phyloP scores from a whole-genome alignment of 768 basidiomycete species.

The Butyriboletus loyo region DNA sequence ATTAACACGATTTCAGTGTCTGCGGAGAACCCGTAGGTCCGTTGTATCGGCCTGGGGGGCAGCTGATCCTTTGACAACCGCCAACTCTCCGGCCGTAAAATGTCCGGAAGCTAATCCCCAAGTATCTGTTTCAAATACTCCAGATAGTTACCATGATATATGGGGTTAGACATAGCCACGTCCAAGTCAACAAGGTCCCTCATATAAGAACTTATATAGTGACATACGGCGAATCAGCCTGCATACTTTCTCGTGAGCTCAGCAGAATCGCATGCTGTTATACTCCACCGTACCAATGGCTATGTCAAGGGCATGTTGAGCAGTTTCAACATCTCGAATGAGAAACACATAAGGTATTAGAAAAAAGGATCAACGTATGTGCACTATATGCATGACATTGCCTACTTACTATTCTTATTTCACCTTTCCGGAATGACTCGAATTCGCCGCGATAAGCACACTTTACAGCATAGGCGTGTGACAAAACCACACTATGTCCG shows the following conservation, averaged over 20 bases:
- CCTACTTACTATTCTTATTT: constrained; percentile 81
- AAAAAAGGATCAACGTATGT: neutral
- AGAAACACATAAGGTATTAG: neutral
- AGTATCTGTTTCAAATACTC: constrained; percentile 52
- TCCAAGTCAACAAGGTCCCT: neutral
- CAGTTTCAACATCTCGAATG: constrained; percentile 58
- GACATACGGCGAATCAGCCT: constrained; percentile 60
- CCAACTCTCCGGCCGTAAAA: constrained; percentile 54
- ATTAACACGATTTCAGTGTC: neutral
- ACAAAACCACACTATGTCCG: constrained; percentile 62
- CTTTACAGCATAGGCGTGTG: constrained; percentile 67
- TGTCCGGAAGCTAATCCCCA: constrained; percentile 54
- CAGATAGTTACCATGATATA: constrained; percentile 73
- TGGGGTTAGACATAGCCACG: constrained; percentile 41
- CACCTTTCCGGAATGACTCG: constrained; percentile 58
- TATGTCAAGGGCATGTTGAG: constrained; percentile 69
- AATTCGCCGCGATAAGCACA: constrained; percentile 66
- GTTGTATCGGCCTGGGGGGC: no score
- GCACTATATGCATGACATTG: constrained; percentile 45
- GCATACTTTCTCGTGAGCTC: constrained; percentile 15
- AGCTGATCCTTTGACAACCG: constrained; percentile 54
- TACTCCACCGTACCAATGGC: constrained; percentile 55
- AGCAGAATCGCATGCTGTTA: constrained; percentile 22
- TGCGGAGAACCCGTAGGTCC: constrained; percentile 40
- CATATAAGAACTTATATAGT: neutral